A percentile compares a stretch with the other conserved stretches of the same genome.
phyloP scores from a whole-genome alignment of 805 yeast genomes.

The Phaffomyces opuntiae region DNA sequence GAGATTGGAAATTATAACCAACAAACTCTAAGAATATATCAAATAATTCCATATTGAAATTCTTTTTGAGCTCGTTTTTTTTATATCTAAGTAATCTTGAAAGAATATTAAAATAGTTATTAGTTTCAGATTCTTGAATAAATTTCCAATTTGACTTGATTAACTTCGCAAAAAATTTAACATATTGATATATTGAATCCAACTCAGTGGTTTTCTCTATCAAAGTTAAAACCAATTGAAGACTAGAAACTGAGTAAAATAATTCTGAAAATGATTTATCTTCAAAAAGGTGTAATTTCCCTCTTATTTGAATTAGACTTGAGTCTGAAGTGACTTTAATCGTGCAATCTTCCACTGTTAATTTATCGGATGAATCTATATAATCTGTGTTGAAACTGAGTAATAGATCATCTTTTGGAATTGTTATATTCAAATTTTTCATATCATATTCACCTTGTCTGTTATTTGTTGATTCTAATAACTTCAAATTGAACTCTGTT shows the following conservation, averaged over 20 bases:
- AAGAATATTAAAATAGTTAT: conserved; percentile 54
- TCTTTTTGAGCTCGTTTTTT: conserved; percentile 19
- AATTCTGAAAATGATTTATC: conserved; percentile 10
- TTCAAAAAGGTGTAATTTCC: conserved; percentile 7
- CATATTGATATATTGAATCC: conserved; percentile 25
- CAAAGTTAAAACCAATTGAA: conserved; percentile 37
- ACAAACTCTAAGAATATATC: conserved; percentile 41
- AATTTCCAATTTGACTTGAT: conserved; percentile 44
- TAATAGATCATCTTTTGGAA: conserved; percentile 13
- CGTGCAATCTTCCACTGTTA: neutral
- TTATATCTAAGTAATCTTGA: conserved; percentile 46
- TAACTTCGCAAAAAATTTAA: conserved; percentile 36
- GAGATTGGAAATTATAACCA: conserved; percentile 48
- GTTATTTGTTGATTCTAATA: conserved; percentile 25
- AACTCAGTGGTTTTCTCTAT: conserved; percentile 38
- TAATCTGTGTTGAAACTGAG: conserved; percentile 15
- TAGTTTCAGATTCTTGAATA: conserved; percentile 49
- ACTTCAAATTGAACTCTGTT: conserved; percentile 28
- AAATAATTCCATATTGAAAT: conserved; percentile 36
- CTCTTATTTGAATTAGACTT: neutral
- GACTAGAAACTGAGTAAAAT: conserved; percentile 40
- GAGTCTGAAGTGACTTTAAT: conserved; percentile 3
- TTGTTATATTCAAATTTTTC: conserved; percentile 11
- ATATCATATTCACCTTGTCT: conserved; percentile 15
- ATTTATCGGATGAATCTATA: neutral